Percentiles rank a stretch among this genome's conserved stretches.
Evolutionary conservation across 2,329 filamentous ascomycete species (phyloP).

Genomic region (Grosmannia clavigera): DNA sequence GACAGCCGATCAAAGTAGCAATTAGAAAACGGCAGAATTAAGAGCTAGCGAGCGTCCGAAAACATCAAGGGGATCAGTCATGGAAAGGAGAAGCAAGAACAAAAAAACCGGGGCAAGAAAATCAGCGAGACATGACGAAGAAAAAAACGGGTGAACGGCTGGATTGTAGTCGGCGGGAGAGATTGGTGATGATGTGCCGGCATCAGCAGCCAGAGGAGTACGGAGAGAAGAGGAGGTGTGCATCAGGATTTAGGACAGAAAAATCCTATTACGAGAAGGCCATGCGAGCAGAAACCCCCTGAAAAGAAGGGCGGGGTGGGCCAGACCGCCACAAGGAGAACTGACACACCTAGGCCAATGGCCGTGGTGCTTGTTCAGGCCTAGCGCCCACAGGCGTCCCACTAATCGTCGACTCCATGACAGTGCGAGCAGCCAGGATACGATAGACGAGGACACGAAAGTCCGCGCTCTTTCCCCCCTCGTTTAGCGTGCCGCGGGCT

Average conservation of each 20-base stretch:
- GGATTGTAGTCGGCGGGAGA: background rate
- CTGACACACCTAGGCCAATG: background rate
- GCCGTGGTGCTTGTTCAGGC: background rate
- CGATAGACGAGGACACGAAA: background rate
- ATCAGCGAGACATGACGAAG: background rate
- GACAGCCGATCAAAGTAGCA: background rate
- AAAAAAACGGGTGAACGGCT: background rate
- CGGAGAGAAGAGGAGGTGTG: background rate
- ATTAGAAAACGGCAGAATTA: background rate
- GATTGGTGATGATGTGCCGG: slow-evolving; percentile 1
- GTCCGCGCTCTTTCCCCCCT: background rate
- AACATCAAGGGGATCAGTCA: background rate
- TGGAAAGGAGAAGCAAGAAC: slow-evolving; percentile 2
- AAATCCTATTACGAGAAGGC: background rate
- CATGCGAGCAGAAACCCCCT: background rate
- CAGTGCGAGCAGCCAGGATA: background rate
- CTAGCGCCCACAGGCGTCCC: background rate
- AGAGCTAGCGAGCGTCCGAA: background rate
- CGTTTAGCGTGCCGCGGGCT: background rate
- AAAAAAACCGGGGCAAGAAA: background rate
- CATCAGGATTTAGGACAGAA: background rate
- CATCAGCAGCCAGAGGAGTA: background rate
- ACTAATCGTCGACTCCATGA: background rate
- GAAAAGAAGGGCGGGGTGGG: slow-evolving; percentile 4
- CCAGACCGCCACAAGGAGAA: background rate